Evolutionary conservation across 2,329 filamentous ascomycete genomes (phyloP).

Genomic region (Neopestalotiopsis clavispora): DNA sequence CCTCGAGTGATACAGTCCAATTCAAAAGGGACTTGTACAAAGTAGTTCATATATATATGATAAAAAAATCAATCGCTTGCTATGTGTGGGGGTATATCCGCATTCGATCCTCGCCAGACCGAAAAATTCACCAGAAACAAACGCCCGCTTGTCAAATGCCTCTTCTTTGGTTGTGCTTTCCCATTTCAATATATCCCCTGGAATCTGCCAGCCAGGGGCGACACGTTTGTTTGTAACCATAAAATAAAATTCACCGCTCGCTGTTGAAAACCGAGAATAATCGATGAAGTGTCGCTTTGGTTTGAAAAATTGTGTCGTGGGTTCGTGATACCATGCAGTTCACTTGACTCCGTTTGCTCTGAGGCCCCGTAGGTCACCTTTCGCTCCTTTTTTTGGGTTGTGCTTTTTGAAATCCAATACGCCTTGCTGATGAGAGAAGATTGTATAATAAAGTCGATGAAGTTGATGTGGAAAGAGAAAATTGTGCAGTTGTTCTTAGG

Average conservation of each 20-base stretch:
- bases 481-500: not conserved
- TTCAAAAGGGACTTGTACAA: not conserved
- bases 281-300: slow-evolving; percentile 8
- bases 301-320: slow-evolving; percentile 17
- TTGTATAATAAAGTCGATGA: not conserved
- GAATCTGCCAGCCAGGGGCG: slow-evolving; percentile 34
- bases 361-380: slow-evolving; percentile 33
- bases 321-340: slow-evolving; percentile 21
- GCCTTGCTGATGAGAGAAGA: slow-evolving; percentile 11
- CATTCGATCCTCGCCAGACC: slow-evolving; percentile 24
- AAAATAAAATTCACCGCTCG: slow-evolving; percentile 8
- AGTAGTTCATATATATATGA: too few relatives aligned
- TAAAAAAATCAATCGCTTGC: slow-evolving; percentile 6
- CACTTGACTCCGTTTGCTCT: slow-evolving; percentile 35
- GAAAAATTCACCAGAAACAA: slow-evolving; percentile 51
- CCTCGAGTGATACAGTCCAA: not conserved
- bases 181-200: slow-evolving; percentile 24
- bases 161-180: slow-evolving; percentile 12
- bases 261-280: not conserved
- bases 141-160: slow-evolving; percentile 32
- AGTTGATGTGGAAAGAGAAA: not conserved
- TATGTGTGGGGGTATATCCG: slow-evolving; percentile 34
- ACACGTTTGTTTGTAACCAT: slow-evolving; percentile 9
- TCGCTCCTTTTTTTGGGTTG: slow-evolving; percentile 12
- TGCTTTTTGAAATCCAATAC: not conserved